Conservation (phyloP, 192 early-diverging fungal genomes). For the Entomortierella lignicola region DNA sequence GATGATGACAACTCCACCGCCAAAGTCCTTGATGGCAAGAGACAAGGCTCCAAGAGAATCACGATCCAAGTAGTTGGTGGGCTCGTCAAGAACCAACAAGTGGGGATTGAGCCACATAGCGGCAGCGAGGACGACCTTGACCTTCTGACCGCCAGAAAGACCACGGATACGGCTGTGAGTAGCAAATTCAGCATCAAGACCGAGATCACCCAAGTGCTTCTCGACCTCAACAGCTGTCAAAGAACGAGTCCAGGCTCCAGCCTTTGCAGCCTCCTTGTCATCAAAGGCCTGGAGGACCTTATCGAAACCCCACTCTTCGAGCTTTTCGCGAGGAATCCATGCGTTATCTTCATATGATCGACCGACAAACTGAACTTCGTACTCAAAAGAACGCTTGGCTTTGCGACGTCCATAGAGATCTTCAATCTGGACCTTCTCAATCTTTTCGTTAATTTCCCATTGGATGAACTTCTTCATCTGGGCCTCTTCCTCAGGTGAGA, state of each 20-base stretch:
- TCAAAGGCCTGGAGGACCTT: constrained; percentile 72
- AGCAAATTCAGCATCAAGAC: constrained; percentile 81
- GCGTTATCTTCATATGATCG: constrained; percentile 80
- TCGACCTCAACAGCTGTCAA: constrained; percentile 76
- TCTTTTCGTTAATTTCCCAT: constrained; percentile 59
- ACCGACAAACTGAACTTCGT: constrained; percentile 77
- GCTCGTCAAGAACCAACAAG: constrained; percentile 89
- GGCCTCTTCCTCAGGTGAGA: constrained; percentile 72
- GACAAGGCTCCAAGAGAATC: constrained; percentile 75
- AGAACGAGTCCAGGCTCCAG: constrained; percentile 76
- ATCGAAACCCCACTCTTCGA: constrained; percentile 80
- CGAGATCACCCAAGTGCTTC: constrained; percentile 82
- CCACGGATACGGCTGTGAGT: constrained; percentile 75
- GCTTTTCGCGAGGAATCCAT: constrained; percentile 75
- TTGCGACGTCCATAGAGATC: constrained; percentile 73
- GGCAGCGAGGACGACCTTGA: constrained; percentile 87
- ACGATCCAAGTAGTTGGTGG: constrained; percentile 52
- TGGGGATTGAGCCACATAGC: constrained; percentile 92
- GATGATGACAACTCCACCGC: constrained; percentile 86
- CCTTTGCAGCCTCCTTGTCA: constrained; percentile 74
- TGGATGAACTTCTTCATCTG: constrained; percentile 58
- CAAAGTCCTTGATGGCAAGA: constrained; percentile 78
- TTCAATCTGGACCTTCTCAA: constrained; percentile 62
- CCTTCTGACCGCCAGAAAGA: constrained; percentile 85
- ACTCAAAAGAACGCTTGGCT: constrained; percentile 73